phyloP scores from a whole-genome alignment of 2,329 filamentous ascomycete species.

The Beauveria pseudobassiana region DNA sequence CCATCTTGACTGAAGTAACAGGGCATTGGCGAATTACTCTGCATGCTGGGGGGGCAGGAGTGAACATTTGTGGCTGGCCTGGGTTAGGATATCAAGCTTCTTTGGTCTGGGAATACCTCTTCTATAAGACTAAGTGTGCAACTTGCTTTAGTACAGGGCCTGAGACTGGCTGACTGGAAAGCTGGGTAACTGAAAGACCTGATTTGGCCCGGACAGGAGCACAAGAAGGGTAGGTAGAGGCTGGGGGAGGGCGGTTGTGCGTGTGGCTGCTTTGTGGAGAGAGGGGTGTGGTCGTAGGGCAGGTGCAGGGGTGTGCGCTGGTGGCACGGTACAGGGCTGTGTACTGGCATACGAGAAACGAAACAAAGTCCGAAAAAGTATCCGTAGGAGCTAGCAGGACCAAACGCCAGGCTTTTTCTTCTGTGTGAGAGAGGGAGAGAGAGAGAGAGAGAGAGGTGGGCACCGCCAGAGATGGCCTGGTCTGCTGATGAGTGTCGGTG shows the following conservation, averaged over 20 bases:
- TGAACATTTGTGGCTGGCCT: conserved; percentile 51
- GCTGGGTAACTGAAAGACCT: conserved; percentile 1
- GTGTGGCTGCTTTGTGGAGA: not conserved
- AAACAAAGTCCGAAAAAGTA: not conserved
- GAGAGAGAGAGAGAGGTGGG: not conserved
- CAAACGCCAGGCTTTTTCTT: not conserved
- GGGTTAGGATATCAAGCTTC: not conserved
- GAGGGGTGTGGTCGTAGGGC: not conserved
- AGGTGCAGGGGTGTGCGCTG: not conserved
- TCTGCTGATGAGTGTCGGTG: not conserved
- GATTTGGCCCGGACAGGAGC: not conserved
- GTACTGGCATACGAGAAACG: not conserved
- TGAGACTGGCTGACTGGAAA: not conserved
- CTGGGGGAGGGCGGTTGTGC: not conserved
- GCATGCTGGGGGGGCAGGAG: conserved; percentile 54
- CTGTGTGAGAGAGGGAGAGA: not conserved
- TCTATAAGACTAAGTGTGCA: not conserved
- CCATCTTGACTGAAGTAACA: conserved; percentile 48
- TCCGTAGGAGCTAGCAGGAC: not conserved
- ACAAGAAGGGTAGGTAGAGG: not conserved
- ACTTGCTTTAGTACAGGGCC: not conserved
- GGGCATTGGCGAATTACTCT: conserved; percentile 41
- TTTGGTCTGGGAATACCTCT: not conserved
- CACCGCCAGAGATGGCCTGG: not conserved
- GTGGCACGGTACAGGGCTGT: conserved; percentile 8